phyloP scores from a whole-genome alignment of 2,329 filamentous ascomycete species.

The Cadophora malorum region DNA sequence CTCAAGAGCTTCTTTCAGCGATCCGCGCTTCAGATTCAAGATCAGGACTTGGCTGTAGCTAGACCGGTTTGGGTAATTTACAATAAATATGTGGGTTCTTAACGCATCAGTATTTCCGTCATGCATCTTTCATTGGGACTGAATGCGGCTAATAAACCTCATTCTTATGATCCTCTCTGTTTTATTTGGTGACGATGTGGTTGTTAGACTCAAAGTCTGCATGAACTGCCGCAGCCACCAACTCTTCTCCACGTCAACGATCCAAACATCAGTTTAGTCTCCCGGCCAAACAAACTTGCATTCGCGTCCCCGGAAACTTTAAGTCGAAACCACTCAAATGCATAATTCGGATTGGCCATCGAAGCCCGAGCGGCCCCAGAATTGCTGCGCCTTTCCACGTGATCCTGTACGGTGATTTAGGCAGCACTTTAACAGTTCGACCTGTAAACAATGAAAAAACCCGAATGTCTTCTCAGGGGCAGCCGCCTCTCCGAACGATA shows the following conservation, averaged over 20 bases:
- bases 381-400: conserved; percentile 10
- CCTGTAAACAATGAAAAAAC: conserved; percentile 10
- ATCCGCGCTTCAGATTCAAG: neutral
- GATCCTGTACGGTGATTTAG: conserved; percentile 5
- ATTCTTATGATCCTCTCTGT: neutral
- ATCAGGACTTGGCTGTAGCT: neutral
- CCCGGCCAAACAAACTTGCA: neutral
- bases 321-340: neutral
- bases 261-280: neutral
- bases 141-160: neutral
- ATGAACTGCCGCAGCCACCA: neutral
- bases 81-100: neutral
- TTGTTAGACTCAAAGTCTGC: neutral
- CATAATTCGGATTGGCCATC: neutral
- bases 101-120: neutral
- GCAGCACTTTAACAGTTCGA: conserved; percentile 11
- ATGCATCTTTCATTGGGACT: neutral
- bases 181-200: neutral
- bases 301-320: conserved; percentile 3
- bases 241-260: neutral
- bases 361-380: neutral
- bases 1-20: neutral
- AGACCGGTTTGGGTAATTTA: neutral
- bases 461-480: conserved; percentile 15
- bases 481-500: conserved; percentile 3